phyloP scores from a whole-genome alignment of 2,329 filamentous ascomycete genomes.

The Colletotrichum noveboracense region DNA sequence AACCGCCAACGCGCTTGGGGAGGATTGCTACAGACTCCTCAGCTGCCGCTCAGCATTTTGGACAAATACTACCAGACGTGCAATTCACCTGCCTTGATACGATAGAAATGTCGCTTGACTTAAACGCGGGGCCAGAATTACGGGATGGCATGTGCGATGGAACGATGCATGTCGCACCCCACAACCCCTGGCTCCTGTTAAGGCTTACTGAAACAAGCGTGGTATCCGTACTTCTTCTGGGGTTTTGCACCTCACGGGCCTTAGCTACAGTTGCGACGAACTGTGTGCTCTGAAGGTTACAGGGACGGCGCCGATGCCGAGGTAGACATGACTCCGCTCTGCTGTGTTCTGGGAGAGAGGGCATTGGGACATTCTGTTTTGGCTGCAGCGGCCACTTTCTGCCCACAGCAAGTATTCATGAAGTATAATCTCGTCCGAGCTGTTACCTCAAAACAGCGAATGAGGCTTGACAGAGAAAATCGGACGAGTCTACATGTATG shows the following conservation, averaged over 20 bases:
- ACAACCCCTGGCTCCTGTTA: background rate
- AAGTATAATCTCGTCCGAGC: rapidly evolving
- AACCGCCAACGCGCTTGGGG: background rate
- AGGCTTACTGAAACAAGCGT: background rate
- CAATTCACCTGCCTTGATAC: background rate
- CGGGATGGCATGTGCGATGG: background rate
- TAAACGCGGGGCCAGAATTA: background rate
- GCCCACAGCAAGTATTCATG: background rate
- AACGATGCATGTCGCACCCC: background rate
- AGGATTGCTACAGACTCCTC: background rate
- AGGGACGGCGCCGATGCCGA: background rate
- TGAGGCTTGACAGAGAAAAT: background rate
- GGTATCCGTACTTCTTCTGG: background rate
- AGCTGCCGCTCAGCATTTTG: background rate
- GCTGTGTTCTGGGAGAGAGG: background rate
- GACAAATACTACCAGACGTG: background rate
- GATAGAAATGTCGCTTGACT: background rate
- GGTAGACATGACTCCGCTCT: background rate
- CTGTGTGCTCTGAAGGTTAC: background rate
- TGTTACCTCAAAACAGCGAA: background rate
- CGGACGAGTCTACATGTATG: background rate
- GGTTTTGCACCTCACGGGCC: background rate
- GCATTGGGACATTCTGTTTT: background rate
- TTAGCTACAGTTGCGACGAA: background rate
- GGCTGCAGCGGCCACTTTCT: background rate